Base-by-base conservation (phyloP, 202 grass and related monocot species). In the Schoenoplectus triqueter region DNA sequence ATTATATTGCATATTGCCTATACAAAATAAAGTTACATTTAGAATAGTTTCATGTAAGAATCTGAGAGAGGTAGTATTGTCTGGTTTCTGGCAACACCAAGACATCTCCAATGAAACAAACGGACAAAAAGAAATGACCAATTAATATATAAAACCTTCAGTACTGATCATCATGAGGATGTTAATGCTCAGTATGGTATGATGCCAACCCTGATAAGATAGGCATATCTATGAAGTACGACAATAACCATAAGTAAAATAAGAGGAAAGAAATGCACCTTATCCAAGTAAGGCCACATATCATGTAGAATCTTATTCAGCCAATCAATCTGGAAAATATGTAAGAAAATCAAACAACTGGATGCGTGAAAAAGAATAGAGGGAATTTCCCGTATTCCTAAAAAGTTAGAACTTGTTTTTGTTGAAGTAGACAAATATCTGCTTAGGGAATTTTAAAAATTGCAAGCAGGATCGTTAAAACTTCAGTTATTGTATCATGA, bases 251-350 rank as follows among this genome's bases (percentile, higher is more conserved):
- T 2, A 56, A 69, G 3, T 7, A 81, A 95, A 78, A 90, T 84
- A 45, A 86, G 84, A 88, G 18, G 74, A 87, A 79, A 61, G 69
- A 72, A 72, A 70, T 90, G 47, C 86, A 97, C 95, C 92, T 94
- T 93, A 90, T 97, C 91, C 49, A 97, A 83, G 83, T 90, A 97
- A 81, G 92, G 91, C 95, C 95, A 97, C 91, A 97, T 92, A 70
- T 85, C 62, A 66, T 66, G 73, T 64, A 94, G 80, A 87, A 97
- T 95, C 52, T 87, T 92, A 84, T 97, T 97, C 86, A 97, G 70
- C 95, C 95, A 97, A 6, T 97, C 95, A 69, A 92, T 62, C 95
- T 98, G 91, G 54, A 90, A 88, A 87, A 83, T 73, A 73, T 45
- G 65, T 44, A 66, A 13, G 9, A 48, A 73, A 80, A 86, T 11